phyloP scores from a whole-genome alignment of 2,329 filamentous ascomycete genomes.

The Westerdykella ornata region DNA sequence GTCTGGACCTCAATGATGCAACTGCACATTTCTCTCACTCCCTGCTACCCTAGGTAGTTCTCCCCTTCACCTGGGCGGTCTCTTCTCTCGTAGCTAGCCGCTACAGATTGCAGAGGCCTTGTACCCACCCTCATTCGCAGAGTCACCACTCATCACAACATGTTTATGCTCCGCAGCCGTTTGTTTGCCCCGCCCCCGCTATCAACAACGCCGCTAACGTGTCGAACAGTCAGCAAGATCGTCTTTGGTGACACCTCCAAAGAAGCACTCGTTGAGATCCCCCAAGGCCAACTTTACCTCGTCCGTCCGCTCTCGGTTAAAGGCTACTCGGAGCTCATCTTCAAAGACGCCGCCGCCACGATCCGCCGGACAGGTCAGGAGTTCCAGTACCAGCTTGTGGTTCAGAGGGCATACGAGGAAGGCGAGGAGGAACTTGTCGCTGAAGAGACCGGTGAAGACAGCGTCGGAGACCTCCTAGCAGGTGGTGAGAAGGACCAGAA shows the following conservation, averaged over 20 bases:
- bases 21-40: too few species aligned
- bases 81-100: too few species aligned
- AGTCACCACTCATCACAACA: constrained; percentile 14
- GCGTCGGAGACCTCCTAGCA: constrained; percentile 58
- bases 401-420: constrained; percentile 95
- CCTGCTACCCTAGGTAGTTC: too few species aligned
- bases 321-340: constrained; percentile 97
- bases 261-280: constrained; percentile 87
- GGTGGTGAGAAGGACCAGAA: constrained; percentile 91
- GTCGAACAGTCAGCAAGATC: constrained; percentile 69
- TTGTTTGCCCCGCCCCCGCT: constrained; percentile 31
- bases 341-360: constrained; percentile 89
- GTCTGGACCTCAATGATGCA: too few species aligned
- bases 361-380: constrained; percentile 91
- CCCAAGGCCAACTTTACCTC: constrained; percentile 94
- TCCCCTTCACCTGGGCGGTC: too few species aligned
- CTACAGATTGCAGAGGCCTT: too few species aligned
- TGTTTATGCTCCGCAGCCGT: constrained; percentile 40
- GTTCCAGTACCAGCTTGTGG: constrained; percentile 93
- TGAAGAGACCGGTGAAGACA: constrained; percentile 80
- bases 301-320: constrained; percentile 93
- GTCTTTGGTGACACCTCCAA: constrained; percentile 85
- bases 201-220: constrained; percentile 18
- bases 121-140: too few species aligned
- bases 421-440: constrained; percentile 87